Evolutionary conservation across 768 basidiomycete genomes (phyloP).

Genomic region (Lentinula aciculospora): DNA sequence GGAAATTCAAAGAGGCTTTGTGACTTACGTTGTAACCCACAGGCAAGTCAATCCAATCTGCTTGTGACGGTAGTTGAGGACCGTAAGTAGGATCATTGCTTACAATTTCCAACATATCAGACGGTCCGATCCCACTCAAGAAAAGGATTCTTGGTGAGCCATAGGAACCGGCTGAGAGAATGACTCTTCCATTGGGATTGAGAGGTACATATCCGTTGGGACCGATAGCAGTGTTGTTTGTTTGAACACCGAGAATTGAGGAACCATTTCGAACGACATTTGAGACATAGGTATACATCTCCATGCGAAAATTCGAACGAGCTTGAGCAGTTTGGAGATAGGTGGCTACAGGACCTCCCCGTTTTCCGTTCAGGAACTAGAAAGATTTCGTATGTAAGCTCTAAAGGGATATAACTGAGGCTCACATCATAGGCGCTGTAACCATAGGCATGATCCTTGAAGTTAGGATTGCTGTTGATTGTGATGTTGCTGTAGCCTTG

Average conservation of each 20-base stretch:
- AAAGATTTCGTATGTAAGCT: not conserved
- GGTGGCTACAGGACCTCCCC: slow-evolving; percentile 53
- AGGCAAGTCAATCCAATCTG: slow-evolving; percentile 53
- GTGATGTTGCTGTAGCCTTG: slow-evolving; percentile 49
- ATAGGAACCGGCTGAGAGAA: slow-evolving; percentile 53
- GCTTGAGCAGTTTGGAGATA: slow-evolving; percentile 53
- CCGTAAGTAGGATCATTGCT: slow-evolving; percentile 39
- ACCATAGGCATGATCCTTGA: slow-evolving; percentile 57
- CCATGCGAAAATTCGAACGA: slow-evolving; percentile 47
- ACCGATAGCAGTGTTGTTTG: slow-evolving; percentile 52
- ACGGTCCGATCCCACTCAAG: slow-evolving; percentile 57
- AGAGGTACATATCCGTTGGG: slow-evolving; percentile 51
- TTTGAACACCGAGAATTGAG: slow-evolving; percentile 52
- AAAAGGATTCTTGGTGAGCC: slow-evolving; percentile 54
- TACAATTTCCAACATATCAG: slow-evolving; percentile 50
- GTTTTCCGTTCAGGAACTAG: slow-evolving; percentile 39
- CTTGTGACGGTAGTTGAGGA: slow-evolving; percentile 39
- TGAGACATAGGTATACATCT: slow-evolving; percentile 40
- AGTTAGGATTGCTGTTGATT: slow-evolving; percentile 51
- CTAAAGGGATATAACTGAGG: not conserved
- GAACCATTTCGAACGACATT: slow-evolving; percentile 54
- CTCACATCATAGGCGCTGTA: slow-evolving; percentile 40
- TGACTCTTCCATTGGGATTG: slow-evolving; percentile 51
- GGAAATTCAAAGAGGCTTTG: not conserved
- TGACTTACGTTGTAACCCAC: slow-evolving; percentile 43